These are phyloP conservation scores for Arachnopeziza araneosa DNA, from an alignment of 2,329 filamentous ascomycete genomes.

Conservation along the genomic window DNA sequence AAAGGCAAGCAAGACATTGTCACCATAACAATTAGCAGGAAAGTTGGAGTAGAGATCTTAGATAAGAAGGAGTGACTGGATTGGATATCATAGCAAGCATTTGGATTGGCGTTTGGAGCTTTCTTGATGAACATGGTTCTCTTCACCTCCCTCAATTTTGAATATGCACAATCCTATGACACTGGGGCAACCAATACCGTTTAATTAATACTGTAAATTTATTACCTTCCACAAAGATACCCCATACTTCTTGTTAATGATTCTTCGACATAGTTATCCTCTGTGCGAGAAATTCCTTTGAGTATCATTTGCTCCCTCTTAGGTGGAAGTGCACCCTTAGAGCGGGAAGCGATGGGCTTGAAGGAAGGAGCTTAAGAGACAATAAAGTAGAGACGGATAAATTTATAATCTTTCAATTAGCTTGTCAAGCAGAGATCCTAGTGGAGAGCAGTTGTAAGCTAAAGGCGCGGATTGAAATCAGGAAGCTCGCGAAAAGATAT, in stretches of 20 bases:
- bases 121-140: neutral
- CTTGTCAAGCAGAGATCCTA: too few relatives aligned
- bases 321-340: too few relatives aligned
- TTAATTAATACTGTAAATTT: neutral
- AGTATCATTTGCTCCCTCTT: too few relatives aligned
- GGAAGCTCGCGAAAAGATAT: too few relatives aligned
- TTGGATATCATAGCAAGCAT: neutral
- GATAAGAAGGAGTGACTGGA: neutral
- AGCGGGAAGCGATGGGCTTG: too few relatives aligned
- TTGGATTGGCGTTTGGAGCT: neutral
- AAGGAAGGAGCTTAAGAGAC: too few relatives aligned
- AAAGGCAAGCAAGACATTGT: neutral
- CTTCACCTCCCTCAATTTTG: neutral
- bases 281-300: too few relatives aligned
- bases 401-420: too few relatives aligned
- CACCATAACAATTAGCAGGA: neutral
- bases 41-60: neutral
- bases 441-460: too few relatives aligned
- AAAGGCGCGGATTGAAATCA: too few relatives aligned
- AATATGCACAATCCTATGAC: neutral
- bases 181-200: neutral
- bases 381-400: too few relatives aligned
- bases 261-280: too few relatives aligned
- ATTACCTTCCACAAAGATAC: neutral
- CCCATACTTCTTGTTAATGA: neutral